Conservation (phyloP, 2,329 filamentous ascomycete species). For the Colletotrichum godetiae region DNA sequence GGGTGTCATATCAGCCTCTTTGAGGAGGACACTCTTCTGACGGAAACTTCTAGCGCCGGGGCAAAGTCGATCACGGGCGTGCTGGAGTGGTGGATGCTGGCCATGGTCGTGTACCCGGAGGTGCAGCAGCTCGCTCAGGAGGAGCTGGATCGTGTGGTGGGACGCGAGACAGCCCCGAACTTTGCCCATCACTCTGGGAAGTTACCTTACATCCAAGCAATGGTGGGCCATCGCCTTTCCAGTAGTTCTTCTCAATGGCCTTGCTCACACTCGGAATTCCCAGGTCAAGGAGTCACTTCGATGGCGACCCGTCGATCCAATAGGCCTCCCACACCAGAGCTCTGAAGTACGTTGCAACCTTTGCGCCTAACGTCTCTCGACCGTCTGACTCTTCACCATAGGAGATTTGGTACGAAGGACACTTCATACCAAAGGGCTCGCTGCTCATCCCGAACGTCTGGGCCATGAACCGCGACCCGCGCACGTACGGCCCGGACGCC, state of each 20-base stretch:
- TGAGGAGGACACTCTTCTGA: neutral
- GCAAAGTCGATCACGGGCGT: neutral
- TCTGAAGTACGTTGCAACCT: neutral
- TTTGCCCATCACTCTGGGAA: neutral
- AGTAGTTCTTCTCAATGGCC: neutral
- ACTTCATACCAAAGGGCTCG: neutral
- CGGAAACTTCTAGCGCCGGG: neutral
- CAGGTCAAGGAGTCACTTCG: neutral
- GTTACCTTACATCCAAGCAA: neutral
- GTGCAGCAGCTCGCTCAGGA: neutral
- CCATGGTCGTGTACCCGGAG: neutral
- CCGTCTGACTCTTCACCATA: neutral
- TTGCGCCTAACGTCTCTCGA: neutral
- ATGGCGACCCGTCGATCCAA: neutral
- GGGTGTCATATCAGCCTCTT: neutral
- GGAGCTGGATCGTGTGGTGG: neutral
- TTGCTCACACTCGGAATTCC: neutral
- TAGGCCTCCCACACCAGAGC: neutral
- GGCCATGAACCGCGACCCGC: neutral
- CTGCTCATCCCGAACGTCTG: neutral
- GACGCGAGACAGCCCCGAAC: neutral
- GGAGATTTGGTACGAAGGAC: neutral
- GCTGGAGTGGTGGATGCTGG: neutral
- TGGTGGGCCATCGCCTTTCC: neutral
- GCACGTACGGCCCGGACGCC: neutral